Base-by-base conservation (phyloP, 805 yeast genomes). In the Hanseniaspora jakobsenii region DNA sequence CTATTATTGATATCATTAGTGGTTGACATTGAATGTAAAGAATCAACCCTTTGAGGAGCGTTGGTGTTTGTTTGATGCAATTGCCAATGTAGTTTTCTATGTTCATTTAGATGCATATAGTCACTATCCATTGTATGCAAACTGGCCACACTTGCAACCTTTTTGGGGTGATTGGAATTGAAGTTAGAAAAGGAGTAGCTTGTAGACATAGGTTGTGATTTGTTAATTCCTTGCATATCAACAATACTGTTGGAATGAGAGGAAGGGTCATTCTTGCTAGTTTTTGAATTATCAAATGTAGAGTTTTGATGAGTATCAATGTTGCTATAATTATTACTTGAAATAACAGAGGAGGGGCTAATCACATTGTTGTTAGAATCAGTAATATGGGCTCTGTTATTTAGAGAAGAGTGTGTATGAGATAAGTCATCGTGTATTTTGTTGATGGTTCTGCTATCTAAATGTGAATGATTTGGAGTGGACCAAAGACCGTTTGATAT, bases 11-110 rank as follows among this genome's bases (percentile, higher is more conserved):
- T 9, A 24, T 41, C 46, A 14, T 38, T 36, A 17, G 29, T 41
- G 16, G 47, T 36, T 10, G 40, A 32, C 5, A 36, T 28, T 12
- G 47, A 44, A n/a, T 38, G 30, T 7, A 40, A 12, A 7, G 39
- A 37, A 3, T 35, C 44, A 2, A 30, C 38, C 14, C 40, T 32
- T n/a, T 28, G 22, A 6, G 13, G 18, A 21, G 21, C n/a, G 12
- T 36, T 36, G 23, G 19, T 10, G 12, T 36, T 36, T 21, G 19
- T 41, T 6, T 31, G 31, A 16, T 32, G 39, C 1, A 32, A 30
- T 27, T 44, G 38, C 46, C 46, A 42, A 21, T 35, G 39, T 4
- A 35, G 18, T 12, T 43, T 43, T 19, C 36, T 36, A 16, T 35
- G 46, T 22, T 42, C 46, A 18, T 35, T 34, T 10, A 42, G 29